Conservation (phyloP, 225 moss, liverwort and hornwort genomes). For the Straminergon stramineum region DNA sequence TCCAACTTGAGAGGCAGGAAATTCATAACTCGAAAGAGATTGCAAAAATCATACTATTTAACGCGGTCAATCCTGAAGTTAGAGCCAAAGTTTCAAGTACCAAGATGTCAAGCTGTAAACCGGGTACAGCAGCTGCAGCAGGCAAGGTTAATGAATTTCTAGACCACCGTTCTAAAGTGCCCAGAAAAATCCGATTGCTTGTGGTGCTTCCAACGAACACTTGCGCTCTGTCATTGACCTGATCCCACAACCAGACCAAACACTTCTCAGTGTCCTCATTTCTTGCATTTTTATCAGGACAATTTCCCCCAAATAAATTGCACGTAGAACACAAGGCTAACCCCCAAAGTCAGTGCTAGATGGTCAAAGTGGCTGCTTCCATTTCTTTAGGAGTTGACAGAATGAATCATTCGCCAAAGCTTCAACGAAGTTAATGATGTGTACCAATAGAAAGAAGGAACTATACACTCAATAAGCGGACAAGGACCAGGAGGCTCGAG, state of each 20-base stretch:
- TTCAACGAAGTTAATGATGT: not conserved
- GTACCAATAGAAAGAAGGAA: not conserved
- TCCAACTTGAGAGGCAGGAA: not conserved
- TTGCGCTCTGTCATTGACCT: conserved; percentile 54
- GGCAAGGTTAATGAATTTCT: conserved; percentile 32
- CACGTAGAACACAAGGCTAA: not conserved
- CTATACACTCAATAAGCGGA: not conserved
- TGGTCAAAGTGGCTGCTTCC: not conserved
- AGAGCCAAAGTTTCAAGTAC: conserved; percentile 9
- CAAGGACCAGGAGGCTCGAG: not conserved
- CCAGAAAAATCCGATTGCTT: conserved; percentile 25
- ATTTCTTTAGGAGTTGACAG: not conserved
- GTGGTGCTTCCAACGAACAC: conserved; percentile 47
- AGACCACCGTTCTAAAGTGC: conserved; percentile 71
- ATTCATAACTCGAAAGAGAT: not conserved
- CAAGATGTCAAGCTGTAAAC: conserved; percentile 77
- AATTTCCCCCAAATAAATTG: not conserved
- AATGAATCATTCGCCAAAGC: not conserved
- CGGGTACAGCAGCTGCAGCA: conserved; percentile 47
- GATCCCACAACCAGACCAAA: not conserved
- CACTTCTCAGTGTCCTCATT: not conserved
- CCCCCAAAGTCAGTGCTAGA: not conserved
- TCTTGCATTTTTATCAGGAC: not conserved
- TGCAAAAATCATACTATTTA: no score
- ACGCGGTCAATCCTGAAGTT: not conserved